phyloP scores from a whole-genome alignment of 108 stramenopile genomes.

The Nannochloropsis granulata region DNA sequence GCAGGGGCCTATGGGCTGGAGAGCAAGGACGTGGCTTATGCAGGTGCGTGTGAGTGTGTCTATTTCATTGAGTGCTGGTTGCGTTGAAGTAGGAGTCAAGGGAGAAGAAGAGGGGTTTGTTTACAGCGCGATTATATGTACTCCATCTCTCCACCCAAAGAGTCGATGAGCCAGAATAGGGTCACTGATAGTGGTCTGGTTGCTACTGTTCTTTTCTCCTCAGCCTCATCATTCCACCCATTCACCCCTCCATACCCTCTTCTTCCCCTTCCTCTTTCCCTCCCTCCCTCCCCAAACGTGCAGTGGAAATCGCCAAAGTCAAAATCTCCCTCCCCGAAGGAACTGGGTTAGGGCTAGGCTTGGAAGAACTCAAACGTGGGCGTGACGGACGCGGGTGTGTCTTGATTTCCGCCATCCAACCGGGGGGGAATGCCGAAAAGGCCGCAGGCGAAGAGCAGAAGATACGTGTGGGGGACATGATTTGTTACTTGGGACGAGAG shows the following conservation, averaged over 20 bases:
- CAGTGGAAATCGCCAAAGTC: background rate
- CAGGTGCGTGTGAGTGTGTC: background rate
- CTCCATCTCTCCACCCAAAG: too few species aligned
- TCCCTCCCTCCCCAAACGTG: background rate
- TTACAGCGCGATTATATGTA: too few species aligned
- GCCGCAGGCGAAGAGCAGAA: slow-evolving; percentile 7
- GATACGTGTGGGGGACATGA: slow-evolving; percentile 12
- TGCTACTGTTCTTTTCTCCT: background rate
- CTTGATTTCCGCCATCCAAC: background rate
- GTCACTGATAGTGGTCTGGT: background rate
- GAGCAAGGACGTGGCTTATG: slow-evolving; percentile 21
- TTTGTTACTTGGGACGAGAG: slow-evolving; percentile 20
- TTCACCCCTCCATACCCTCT: background rate
- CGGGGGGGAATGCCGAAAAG: slow-evolving; percentile 12
- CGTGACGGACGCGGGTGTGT: slow-evolving; percentile 22
- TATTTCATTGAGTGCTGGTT: background rate
- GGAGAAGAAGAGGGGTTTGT: background rate
- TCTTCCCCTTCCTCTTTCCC: background rate
- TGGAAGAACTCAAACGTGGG: slow-evolving; percentile 14
- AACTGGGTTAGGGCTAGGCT: slow-evolving; percentile 11
- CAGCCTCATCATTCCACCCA: background rate
- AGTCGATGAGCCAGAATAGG: too few species aligned
- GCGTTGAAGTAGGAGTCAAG: background rate
- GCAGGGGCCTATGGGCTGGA: slow-evolving; percentile 19
- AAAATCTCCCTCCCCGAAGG: slow-evolving; percentile 1